Evolutionary conservation across 177 flowering plant genomes (phyloP).

Genomic region (Vitis hybrid): DNA sequence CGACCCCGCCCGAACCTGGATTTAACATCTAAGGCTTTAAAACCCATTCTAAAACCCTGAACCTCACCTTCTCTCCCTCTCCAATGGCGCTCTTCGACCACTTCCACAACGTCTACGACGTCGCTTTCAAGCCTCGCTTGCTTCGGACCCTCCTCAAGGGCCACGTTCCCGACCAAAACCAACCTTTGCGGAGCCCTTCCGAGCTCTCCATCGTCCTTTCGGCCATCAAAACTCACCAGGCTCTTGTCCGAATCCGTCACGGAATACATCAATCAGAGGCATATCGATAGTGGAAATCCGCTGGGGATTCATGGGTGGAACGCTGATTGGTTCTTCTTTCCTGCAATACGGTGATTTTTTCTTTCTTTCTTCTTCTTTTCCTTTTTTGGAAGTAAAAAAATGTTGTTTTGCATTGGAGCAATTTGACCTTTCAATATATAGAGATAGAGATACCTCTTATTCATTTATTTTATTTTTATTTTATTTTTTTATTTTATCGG

Average conservation of each 20-base stretch:
- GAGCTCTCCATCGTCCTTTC: slow-evolving; percentile 47
- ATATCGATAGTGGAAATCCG: slow-evolving; percentile 49
- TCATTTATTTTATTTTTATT: too few relatives aligned
- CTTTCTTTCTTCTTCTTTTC: too few relatives aligned
- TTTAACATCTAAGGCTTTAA: background rate
- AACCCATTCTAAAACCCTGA: background rate
- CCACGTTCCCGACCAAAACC: slow-evolving; percentile 56
- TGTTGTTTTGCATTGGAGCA: too few relatives aligned
- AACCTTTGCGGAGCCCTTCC: slow-evolving; percentile 36
- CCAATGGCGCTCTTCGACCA: slow-evolving; percentile 46
- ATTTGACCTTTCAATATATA: too few relatives aligned
- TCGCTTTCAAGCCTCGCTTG: slow-evolving; percentile 53
- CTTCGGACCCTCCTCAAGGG: slow-evolving; percentile 52
- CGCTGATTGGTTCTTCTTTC: slow-evolving; percentile 48
- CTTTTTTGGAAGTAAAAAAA: too few relatives aligned
- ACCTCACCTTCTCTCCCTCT: background rate
- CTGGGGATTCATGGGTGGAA: slow-evolving; percentile 65
- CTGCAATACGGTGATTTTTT: slow-evolving; percentile 41
- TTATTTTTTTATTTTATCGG: too few relatives aligned
- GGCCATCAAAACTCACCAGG: slow-evolving; percentile 39
- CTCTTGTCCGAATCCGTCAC: slow-evolving; percentile 52
- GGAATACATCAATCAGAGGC: slow-evolving; percentile 29
- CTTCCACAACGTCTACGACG: slow-evolving; percentile 44
- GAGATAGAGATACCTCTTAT: too few relatives aligned
- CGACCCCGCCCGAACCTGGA: too few relatives aligned